Conservation (phyloP, 1,284 basidiomycete species). For the Ganoderma meredithae region DNA sequence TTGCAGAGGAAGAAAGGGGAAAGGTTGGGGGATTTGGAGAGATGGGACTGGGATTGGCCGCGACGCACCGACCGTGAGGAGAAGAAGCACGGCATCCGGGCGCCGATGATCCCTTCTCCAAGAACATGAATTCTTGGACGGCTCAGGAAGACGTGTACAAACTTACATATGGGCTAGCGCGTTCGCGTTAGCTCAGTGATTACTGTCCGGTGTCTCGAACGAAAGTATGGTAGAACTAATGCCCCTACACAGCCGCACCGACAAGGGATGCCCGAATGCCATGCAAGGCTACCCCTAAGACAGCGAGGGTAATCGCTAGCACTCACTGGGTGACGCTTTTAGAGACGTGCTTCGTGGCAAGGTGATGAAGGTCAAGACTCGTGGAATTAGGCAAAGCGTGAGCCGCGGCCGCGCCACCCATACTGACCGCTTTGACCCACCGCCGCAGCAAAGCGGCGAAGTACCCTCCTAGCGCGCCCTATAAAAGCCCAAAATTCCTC, state of each 20-base stretch:
- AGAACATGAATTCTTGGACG: not conserved
- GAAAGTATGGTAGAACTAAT: not conserved
- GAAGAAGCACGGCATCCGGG: conserved; percentile 3
- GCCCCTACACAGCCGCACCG: not conserved
- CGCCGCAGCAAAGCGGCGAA: not conserved
- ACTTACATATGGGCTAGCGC: not conserved
- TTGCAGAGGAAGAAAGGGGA: not conserved
- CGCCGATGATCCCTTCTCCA: not conserved
- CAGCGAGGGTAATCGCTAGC: not conserved
- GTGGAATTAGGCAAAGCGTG: not conserved
- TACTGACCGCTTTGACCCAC: not conserved
- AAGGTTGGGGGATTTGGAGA: not conserved
- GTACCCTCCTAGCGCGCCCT: not conserved
- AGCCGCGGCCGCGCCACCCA: not conserved
- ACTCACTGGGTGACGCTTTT: not conserved
- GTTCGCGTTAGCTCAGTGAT: not conserved
- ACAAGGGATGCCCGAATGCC: not conserved
- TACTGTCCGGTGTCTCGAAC: not conserved
- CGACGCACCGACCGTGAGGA: not conserved
- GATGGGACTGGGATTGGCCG: not conserved
- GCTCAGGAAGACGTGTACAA: not conserved
- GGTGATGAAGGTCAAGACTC: not conserved
- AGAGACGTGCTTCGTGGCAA: not conserved
- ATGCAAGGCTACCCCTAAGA: not conserved
- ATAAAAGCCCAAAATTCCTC: not conserved